phyloP scores from a whole-genome alignment of 257 asterid species.

The Datura wrightii region DNA sequence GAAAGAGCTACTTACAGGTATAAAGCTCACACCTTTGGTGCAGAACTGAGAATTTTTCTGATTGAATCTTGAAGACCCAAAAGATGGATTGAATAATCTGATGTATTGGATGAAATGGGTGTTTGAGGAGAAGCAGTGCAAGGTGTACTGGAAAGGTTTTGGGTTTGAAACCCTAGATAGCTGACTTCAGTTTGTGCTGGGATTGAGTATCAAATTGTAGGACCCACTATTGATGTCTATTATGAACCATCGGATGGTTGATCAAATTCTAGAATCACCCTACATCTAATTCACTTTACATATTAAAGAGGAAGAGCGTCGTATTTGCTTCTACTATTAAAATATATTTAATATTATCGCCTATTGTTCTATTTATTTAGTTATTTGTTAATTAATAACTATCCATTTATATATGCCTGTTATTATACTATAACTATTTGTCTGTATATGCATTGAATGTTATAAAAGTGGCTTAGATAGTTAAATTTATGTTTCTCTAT shows the following conservation, averaged over 20 bases:
- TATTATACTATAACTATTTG: no score
- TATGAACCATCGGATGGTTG: background rate
- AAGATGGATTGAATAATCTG: slow-evolving; percentile 32
- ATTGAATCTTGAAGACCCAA: slow-evolving; percentile 34
- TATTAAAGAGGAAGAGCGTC: no score
- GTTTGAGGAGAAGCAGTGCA: background rate
- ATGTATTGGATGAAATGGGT: slow-evolving; percentile 24
- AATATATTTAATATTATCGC: no score
- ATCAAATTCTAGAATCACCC: slow-evolving; percentile 6
- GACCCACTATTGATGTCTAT: background rate
- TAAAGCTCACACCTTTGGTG: slow-evolving; percentile 26
- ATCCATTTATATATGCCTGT: no score
- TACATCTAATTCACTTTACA: background rate
- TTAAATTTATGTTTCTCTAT: no score
- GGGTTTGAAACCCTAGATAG: slow-evolving; percentile 46
- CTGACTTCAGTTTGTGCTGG: background rate
- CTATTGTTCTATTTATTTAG: no score
- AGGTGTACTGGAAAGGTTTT: slow-evolving; percentile 26
- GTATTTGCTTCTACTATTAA: no score
- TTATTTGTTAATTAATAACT: no score
- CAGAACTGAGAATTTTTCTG: background rate
- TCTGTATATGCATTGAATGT: no score
- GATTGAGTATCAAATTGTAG: background rate
- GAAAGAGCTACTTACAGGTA: slow-evolving; percentile 47
- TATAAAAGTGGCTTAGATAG: no score